A percentile compares a stretch with the other conserved stretches of the same genome.
These are phyloP conservation scores for Globisporangium cystogenes DNA, from an alignment of 352 stramenopile genomes.

Conservation along the genomic window DNA sequence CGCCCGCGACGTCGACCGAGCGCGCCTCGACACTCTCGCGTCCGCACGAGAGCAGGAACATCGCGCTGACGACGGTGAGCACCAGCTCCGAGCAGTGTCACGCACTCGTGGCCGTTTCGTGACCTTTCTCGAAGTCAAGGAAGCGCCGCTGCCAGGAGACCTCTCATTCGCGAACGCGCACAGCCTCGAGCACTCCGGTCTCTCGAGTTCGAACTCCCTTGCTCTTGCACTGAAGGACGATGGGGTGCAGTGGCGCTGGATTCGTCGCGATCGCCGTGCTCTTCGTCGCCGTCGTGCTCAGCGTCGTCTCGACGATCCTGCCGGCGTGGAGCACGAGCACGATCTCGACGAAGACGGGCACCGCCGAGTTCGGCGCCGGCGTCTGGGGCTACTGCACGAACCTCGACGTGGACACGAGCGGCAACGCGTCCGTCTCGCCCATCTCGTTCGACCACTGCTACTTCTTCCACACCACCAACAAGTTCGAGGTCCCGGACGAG, in stretches of 20 bases:
- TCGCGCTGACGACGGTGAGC: neutral
- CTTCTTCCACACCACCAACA: slow-evolving; percentile 62
- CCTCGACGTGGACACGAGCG: slow-evolving; percentile 24
- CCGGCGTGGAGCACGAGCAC: slow-evolving; percentile 62
- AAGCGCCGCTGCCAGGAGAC: no score
- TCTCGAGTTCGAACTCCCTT: no score
- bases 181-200: no score
- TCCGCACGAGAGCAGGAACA: slow-evolving; percentile 35
- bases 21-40: slow-evolving; percentile 18
- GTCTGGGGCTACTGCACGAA: slow-evolving; percentile 68
- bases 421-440: slow-evolving; percentile 15
- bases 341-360: slow-evolving; percentile 21
- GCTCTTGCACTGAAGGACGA: slow-evolving; percentile 3
- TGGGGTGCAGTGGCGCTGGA: slow-evolving; percentile 50
- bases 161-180: no score
- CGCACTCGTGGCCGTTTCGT: no score
- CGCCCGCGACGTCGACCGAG: slow-evolving; percentile 3
- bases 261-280: slow-evolving; percentile 55
- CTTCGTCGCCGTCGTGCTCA: slow-evolving; percentile 48
- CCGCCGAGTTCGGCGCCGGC: slow-evolving; percentile 46
- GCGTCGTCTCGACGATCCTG: slow-evolving; percentile 54
- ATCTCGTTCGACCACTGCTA: slow-evolving; percentile 61
- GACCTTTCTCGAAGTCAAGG: no score
- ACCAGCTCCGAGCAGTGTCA: no score
- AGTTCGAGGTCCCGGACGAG: slow-evolving; percentile 34